A percentile compares a stretch with the other conserved stretches of the same genome.
phyloP scores from a whole-genome alignment of 2,329 filamentous ascomycete species.

The Aspergillus ibericus region DNA sequence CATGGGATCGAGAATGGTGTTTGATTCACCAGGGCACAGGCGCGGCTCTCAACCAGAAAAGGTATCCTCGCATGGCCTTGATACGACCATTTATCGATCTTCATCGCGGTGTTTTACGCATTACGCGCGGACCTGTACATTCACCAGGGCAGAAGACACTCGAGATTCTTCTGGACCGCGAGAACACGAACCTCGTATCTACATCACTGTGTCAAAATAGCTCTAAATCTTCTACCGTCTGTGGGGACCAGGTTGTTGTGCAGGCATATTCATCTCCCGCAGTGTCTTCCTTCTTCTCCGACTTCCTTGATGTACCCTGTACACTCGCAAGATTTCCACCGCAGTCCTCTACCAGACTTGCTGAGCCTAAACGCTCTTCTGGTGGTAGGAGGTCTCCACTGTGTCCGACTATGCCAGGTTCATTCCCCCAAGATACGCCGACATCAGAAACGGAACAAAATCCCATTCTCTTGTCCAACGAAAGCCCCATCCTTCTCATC shows the following conservation, averaged over 20 bases:
- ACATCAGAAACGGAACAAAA: constrained; percentile 53
- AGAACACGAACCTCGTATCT: constrained; percentile 57
- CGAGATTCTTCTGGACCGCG: constrained; percentile 38
- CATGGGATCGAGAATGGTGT: constrained; percentile 97
- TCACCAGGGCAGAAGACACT: constrained; percentile 28
- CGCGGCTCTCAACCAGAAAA: constrained; percentile 82
- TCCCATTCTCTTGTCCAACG: constrained; percentile 80
- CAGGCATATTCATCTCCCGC: constrained; percentile 66
- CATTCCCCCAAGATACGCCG: constrained; percentile 49
- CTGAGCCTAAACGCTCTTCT: constrained; percentile 66
- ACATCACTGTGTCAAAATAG: constrained; percentile 56
- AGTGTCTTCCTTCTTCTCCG: constrained; percentile 76
- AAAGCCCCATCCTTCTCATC: constrained; percentile 87
- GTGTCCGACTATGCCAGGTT: constrained; percentile 49
- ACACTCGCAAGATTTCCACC: constrained; percentile 80
- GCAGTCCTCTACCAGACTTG: constrained; percentile 64
- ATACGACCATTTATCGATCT: constrained; percentile 75
- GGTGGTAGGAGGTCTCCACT: constrained; percentile 5
- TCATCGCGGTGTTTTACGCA: constrained; percentile 61
- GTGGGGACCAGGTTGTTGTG: constrained; percentile 73
- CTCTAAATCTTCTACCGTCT: constrained; percentile 65
- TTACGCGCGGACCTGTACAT: constrained; percentile 49
- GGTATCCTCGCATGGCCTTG: constrained; percentile 82
- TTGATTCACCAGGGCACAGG: constrained; percentile 83
- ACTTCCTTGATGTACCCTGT: constrained; percentile 74